Conservation (phyloP, 164 flowering plant genomes). For the Pachysandra terminalis region DNA sequence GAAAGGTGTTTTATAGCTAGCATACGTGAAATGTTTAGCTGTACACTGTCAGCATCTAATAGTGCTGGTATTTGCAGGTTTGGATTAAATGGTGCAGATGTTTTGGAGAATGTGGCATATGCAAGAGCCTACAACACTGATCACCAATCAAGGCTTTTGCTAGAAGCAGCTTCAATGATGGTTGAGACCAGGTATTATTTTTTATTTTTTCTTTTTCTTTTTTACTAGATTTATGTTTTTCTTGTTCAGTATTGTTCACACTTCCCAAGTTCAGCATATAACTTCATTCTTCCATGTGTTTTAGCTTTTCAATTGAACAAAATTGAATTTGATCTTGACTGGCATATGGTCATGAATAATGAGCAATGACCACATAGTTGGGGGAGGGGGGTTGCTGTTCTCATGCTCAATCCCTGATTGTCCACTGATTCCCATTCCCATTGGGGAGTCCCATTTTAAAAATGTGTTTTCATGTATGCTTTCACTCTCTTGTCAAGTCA, state of each 20-base stretch:
- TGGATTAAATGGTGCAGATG: conserved; percentile 93
- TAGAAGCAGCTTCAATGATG: conserved; percentile 99
- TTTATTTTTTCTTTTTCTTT: background rate
- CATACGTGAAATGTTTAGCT: background rate
- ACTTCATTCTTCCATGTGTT: background rate
- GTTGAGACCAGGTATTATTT: conserved; percentile 79
- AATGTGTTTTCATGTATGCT: no score
- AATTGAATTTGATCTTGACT: background rate
- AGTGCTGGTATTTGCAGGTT: conserved; percentile 42
- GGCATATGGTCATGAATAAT: no score
- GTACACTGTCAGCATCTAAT: conserved; percentile 5
- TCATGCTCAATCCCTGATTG: no score
- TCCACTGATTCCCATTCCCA: no score
- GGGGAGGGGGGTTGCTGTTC: no score
- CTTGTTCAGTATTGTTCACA: background rate
- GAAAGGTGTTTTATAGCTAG: conserved; percentile 54
- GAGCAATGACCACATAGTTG: no score
- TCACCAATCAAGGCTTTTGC: conserved; percentile 94
- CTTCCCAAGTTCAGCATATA: background rate
- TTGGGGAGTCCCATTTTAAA: no score
- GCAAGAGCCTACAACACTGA: conserved; percentile 99
- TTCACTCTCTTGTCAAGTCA: no score
- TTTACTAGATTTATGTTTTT: background rate
- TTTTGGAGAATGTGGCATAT: conserved; percentile 96
- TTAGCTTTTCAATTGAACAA: background rate